A percentile compares a stretch with the other conserved stretches of the same genome.
Conservation (phyloP, 495 filamentous ascomycete species). For the Lophiotrema nucula region DNA sequence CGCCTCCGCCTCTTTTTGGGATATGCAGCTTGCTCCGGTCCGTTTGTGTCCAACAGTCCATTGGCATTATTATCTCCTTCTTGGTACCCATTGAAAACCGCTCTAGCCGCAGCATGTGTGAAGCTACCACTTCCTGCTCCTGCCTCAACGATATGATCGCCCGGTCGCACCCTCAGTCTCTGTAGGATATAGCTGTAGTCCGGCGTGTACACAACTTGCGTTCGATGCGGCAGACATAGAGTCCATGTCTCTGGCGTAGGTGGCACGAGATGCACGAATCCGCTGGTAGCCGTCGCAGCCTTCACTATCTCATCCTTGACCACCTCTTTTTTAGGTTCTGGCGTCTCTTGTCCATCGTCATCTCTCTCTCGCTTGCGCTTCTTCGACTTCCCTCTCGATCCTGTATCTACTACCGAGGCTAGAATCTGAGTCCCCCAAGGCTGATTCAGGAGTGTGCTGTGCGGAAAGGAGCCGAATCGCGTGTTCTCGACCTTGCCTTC, state of each 20-base stretch:
- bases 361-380: constrained; percentile 53
- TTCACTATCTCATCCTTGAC: constrained; percentile 30
- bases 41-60: constrained; percentile 14
- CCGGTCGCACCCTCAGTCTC: constrained; percentile 76
- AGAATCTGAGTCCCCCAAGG: constrained; percentile 90
- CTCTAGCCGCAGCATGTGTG: constrained; percentile 83
- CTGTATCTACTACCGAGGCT: constrained; percentile 86
- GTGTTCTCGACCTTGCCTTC: constrained; percentile 89
- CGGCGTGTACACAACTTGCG: constrained; percentile 96
- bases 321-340: constrained; percentile 32
- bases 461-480: constrained; percentile 91
- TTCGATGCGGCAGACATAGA: constrained; percentile 81
- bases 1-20: constrained; percentile 41
- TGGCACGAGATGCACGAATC: constrained; percentile 85
- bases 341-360: constrained; percentile 30
- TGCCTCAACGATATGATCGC: constrained; percentile 81
- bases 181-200: constrained; percentile 97
- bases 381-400: constrained; percentile 62
- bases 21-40: neutral
- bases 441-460: constrained; percentile 74
- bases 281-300: constrained; percentile 64
- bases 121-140: constrained; percentile 94
- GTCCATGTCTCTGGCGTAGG: constrained; percentile 97
- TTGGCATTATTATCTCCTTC: constrained; percentile 5
- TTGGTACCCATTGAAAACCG: constrained; percentile 82